A percentile compares a stretch with the other conserved stretches of the same genome.
Evolutionary conservation across 2,329 filamentous ascomycete genomes (phyloP).

Genomic region (Thyridium curvatum): DNA sequence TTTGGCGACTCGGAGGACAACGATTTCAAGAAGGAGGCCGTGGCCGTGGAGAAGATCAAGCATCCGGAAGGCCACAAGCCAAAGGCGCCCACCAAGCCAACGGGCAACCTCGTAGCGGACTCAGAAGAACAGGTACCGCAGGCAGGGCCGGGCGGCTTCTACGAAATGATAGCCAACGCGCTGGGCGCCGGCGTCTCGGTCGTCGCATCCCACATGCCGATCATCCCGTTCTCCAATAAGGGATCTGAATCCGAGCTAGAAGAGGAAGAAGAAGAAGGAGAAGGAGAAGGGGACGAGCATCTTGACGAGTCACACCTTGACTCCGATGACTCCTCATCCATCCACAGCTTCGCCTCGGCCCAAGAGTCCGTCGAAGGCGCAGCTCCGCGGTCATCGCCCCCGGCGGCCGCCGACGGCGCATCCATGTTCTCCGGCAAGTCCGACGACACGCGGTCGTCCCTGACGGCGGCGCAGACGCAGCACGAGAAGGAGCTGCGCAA

Average conservation of each 20-base stretch:
- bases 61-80: slow-evolving; percentile 13
- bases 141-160: slow-evolving; percentile 38
- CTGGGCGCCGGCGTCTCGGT: slow-evolving; percentile 43
- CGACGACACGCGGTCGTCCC: slow-evolving; percentile 19
- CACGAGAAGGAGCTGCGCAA: slow-evolving; percentile 61
- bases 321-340: slow-evolving; percentile 34
- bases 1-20: slow-evolving; percentile 18
- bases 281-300: slow-evolving; percentile 15
- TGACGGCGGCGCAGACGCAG: slow-evolving; percentile 18
- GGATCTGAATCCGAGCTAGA: slow-evolving; percentile 22
- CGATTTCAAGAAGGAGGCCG: slow-evolving; percentile 13
- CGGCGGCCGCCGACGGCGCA: slow-evolving; percentile 1
- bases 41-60: slow-evolving; percentile 21
- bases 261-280: slow-evolving; percentile 18
- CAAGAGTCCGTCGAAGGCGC: slow-evolving; percentile 27
- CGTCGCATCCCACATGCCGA: slow-evolving; percentile 31
- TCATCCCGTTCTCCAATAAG: slow-evolving; percentile 17
- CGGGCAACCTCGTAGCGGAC: slow-evolving; percentile 14
- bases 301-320: too few species aligned
- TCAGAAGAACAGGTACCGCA: slow-evolving; percentile 18
- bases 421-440: slow-evolving; percentile 24
- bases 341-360: slow-evolving; percentile 43
- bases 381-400: slow-evolving; percentile 5
- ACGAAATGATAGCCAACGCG: slow-evolving; percentile 48
- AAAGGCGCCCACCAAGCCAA: slow-evolving; percentile 14